These are phyloP conservation scores for Syzygium syzygioides DNA, from an alignment of 441 rosid genomes.

Conservation along the genomic window DNA sequence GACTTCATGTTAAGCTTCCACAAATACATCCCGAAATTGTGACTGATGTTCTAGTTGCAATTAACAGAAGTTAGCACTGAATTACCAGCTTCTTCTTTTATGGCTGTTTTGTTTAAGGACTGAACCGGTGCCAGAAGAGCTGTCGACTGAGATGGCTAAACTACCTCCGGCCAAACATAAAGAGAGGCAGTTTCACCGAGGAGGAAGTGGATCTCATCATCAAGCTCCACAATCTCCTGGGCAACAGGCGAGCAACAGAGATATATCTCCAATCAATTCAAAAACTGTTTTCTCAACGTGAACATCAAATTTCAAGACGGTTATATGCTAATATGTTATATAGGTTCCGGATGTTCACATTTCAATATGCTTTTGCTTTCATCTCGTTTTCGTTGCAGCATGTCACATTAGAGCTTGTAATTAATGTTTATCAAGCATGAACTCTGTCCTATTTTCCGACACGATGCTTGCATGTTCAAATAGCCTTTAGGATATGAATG, in stretches of 20 bases:
- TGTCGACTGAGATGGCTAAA: conserved; percentile 40
- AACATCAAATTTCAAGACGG: background rate
- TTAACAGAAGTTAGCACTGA: background rate
- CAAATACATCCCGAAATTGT: background rate
- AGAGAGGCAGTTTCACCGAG: conserved; percentile 29
- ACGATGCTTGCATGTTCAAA: background rate
- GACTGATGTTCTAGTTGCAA: background rate
- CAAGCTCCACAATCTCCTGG: conserved; percentile 32
- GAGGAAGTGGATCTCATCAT: conserved; percentile 41
- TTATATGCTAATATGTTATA: background rate
- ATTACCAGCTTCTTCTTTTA: background rate
- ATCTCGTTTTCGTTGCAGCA: background rate
- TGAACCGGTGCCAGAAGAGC: conserved; percentile 39
- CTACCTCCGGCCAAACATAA: conserved; percentile 43
- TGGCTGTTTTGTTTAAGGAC: conserved; percentile 16
- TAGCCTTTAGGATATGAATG: background rate
- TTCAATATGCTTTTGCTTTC: background rate
- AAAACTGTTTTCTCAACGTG: background rate
- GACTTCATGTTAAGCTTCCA: background rate
- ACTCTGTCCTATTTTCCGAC: background rate
- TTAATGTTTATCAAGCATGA: background rate
- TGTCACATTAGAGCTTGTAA: background rate
- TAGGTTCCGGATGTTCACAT: background rate
- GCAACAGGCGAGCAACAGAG: conserved; percentile 27
- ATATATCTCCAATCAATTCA: background rate